A percentile compares a stretch with the other conserved stretches of the same genome.
Conservation (phyloP, 2,329 filamentous ascomycete genomes). For the Apiospora aurea region DNA sequence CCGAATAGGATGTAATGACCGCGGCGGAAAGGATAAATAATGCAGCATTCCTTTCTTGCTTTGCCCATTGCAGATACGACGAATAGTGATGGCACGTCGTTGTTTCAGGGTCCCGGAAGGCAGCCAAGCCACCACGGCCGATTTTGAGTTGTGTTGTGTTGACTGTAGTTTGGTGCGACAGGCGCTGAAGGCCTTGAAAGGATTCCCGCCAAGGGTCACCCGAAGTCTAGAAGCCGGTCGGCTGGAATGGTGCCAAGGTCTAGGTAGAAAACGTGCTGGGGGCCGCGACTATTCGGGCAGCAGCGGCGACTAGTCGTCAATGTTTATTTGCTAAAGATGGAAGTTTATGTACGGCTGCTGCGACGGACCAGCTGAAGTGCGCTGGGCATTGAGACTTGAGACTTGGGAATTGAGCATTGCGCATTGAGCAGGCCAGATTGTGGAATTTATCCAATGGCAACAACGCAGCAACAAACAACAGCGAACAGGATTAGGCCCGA, state of each 20-base stretch:
- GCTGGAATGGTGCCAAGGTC: constrained; percentile 8
- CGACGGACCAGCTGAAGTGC: neutral
- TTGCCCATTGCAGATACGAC: neutral
- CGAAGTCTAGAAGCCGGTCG: constrained; percentile 10
- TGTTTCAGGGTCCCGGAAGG: neutral
- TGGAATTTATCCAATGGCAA: constrained; percentile 2
- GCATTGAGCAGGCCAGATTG: constrained; percentile 19
- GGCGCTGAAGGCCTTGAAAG: neutral
- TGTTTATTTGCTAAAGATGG: neutral
- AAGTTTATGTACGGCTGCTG: constrained; percentile 3
- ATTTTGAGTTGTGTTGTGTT: constrained; percentile 13
- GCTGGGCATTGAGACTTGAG: too few species aligned
- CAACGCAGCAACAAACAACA: constrained; percentile 1
- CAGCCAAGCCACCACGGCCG: neutral
- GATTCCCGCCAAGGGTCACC: constrained; percentile 7
- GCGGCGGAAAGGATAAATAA: neutral
- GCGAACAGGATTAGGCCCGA: constrained; percentile 16
- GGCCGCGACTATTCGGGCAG: constrained; percentile 8
- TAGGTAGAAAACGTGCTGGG: neutral
- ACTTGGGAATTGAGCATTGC: too few species aligned
- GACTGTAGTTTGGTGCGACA: constrained; percentile 14
- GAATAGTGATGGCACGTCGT: neutral
- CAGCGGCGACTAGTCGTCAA: neutral
- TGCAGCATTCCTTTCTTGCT: neutral
- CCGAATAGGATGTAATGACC: constrained; percentile 9